Conservation (phyloP, 1,284 basidiomycete genomes). For the Ganoderma sinense region DNA sequence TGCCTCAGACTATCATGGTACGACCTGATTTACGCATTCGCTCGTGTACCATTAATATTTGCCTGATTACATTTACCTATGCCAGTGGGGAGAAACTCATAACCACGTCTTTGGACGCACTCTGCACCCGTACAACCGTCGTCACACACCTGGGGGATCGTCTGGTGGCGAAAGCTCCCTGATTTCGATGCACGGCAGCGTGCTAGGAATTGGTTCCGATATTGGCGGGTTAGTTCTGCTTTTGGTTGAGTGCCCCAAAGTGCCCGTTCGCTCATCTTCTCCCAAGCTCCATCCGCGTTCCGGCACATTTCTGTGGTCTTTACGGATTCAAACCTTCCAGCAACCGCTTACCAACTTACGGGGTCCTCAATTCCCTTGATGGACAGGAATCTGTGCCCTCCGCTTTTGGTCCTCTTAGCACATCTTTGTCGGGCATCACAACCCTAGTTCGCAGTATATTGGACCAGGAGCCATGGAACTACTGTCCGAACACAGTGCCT, state of each 20-base stretch:
- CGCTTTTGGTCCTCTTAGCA: slow-evolving; percentile 31
- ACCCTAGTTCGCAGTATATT: slow-evolving; percentile 29
- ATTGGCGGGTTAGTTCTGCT: slow-evolving; percentile 59
- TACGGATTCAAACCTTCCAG: slow-evolving; percentile 78
- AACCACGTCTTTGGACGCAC: slow-evolving; percentile 77
- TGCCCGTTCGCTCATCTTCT: not conserved
- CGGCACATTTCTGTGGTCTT: slow-evolving; percentile 81
- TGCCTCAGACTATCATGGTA: slow-evolving; percentile 66
- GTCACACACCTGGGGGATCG: slow-evolving; percentile 62
- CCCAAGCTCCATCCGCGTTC: slow-evolving; percentile 62
- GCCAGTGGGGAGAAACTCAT: slow-evolving; percentile 67
- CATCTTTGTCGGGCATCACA: slow-evolving; percentile 30
- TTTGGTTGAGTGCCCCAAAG: not conserved
- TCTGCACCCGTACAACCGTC: slow-evolving; percentile 65
- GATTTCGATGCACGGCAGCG: slow-evolving; percentile 62
- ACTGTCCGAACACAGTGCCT: slow-evolving; percentile 31
- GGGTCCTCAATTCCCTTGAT: slow-evolving; percentile 32
- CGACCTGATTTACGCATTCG: not conserved
- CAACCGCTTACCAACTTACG: slow-evolving; percentile 32
- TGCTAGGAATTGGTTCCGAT: slow-evolving; percentile 74
- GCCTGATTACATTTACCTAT: not conserved
- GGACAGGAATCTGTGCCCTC: slow-evolving; percentile 33
- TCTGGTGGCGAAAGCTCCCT: slow-evolving; percentile 70
- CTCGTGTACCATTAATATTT: slow-evolving; percentile 7
- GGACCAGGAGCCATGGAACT: slow-evolving; percentile 30